phyloP scores from a whole-genome alignment of 768 basidiomycete species.

The Mycena olivaceomarginata region DNA sequence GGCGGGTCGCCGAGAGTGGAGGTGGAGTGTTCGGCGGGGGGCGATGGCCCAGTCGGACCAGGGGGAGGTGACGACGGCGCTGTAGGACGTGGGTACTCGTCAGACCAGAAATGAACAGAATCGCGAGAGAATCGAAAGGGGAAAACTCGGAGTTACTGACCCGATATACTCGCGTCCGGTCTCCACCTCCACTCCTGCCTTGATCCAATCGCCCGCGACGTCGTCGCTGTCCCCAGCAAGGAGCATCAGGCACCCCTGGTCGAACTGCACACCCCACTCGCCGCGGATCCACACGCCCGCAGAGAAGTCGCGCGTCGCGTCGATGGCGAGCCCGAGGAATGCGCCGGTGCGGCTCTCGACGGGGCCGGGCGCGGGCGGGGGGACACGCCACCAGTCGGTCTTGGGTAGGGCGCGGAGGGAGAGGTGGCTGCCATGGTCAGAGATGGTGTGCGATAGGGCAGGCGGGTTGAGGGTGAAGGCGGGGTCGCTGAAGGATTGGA shows the following conservation, averaged over 20 bases:
- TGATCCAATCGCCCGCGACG: slow-evolving; percentile 38
- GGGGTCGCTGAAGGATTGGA: slow-evolving; percentile 24
- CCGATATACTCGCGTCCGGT: slow-evolving; percentile 34
- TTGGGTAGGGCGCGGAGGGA: slow-evolving; percentile 29
- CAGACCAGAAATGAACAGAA: no score
- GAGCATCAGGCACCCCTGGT: slow-evolving; percentile 43
- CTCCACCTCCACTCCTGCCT: slow-evolving; percentile 39
- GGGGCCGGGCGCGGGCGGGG: slow-evolving; percentile 23
- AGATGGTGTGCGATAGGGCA: slow-evolving; percentile 34
- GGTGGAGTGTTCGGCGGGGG: slow-evolving; percentile 32
- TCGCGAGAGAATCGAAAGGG: no score
- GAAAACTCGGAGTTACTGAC: background rate
- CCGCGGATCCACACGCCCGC: slow-evolving; percentile 39
- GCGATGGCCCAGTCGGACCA: slow-evolving; percentile 43
- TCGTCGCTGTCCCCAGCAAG: slow-evolving; percentile 28
- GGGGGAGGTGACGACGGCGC: slow-evolving; percentile 37
- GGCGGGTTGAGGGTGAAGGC: slow-evolving; percentile 35
- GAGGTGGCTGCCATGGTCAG: slow-evolving; percentile 28
- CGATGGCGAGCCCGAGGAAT: slow-evolving; percentile 30
- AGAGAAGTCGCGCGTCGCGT: slow-evolving; percentile 39
- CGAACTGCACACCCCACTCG: slow-evolving; percentile 35
- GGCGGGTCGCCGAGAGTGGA: slow-evolving; percentile 31
- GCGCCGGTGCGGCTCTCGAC: slow-evolving; percentile 38
- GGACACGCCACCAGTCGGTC: slow-evolving; percentile 41
- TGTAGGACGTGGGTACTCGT: background rate